Conservation (phyloP, 345 rosid species). For the Ricinus communis region DNA sequence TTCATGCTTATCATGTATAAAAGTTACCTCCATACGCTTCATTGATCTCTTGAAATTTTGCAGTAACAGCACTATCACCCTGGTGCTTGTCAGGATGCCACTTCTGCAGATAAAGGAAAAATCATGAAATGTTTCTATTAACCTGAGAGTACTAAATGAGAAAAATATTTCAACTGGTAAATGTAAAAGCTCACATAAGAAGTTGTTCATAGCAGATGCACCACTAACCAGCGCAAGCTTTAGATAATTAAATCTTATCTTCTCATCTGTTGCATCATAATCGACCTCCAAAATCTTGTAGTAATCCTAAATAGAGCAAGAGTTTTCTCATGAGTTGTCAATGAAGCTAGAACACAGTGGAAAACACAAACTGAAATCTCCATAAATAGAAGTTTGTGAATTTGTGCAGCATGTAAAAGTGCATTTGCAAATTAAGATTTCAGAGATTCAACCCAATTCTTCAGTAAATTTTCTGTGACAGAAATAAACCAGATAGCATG, state of each 20-base stretch:
- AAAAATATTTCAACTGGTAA: conserved; percentile 14
- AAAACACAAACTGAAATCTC: conserved; percentile 10
- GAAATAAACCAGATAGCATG: background rate
- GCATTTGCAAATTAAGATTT: background rate
- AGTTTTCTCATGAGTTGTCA: conserved; percentile 19
- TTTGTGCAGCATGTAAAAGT: background rate
- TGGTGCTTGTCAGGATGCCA: conserved; percentile 93
- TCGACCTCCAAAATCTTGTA: conserved; percentile 76
- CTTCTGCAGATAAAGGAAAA: conserved; percentile 40
- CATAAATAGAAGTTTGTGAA: background rate
- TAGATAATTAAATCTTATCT: conserved; percentile 65
- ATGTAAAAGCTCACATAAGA: conserved; percentile 25
- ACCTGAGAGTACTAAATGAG: too few relatives aligned
- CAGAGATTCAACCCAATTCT: background rate
- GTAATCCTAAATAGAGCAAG: conserved; percentile 53
- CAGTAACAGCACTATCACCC: conserved; percentile 62
- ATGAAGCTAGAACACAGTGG: background rate
- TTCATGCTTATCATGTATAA: conserved; percentile 3
- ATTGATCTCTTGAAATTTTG: conserved; percentile 75
- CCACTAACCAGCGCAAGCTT: conserved; percentile 79
- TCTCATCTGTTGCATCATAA: conserved; percentile 83
- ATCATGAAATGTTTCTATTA: conserved; percentile 11
- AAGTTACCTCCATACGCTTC: conserved; percentile 70
- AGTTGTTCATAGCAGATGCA: conserved; percentile 18
- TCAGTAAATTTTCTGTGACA: background rate